A percentile compares a stretch with the other conserved stretches of the same genome.
Evolutionary conservation across 1,284 basidiomycete genomes (phyloP).

Genomic region (Ustilago trichophora): DNA sequence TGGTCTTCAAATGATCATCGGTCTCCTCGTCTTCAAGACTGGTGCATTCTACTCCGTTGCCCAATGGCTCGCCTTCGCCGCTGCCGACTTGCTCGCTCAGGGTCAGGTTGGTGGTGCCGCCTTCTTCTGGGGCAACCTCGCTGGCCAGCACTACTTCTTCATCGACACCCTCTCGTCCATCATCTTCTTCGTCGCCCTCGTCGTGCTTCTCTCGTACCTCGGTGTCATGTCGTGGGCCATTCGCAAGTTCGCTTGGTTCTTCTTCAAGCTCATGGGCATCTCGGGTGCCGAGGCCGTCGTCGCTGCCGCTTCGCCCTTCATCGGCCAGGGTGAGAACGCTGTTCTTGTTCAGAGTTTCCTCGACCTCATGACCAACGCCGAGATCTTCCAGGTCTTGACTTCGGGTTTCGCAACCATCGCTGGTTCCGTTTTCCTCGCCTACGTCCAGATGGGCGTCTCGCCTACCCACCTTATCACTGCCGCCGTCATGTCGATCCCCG

Average conservation of each 20-base stretch:
- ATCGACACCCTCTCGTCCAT: conserved; percentile 72
- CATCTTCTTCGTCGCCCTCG: conserved; percentile 73
- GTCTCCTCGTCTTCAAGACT: conserved; percentile 62
- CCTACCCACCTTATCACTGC: conserved; percentile 83
- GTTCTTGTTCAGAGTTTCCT: conserved; percentile 75
- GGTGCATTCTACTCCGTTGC: conserved; percentile 56
- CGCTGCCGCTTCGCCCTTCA: conserved; percentile 87
- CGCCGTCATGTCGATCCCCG: conserved; percentile 92
- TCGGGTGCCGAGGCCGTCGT: conserved; percentile 88
- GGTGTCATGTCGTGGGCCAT: conserved; percentile 59
- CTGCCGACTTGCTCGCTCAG: conserved; percentile 56
- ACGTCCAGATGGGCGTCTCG: conserved; percentile 82
- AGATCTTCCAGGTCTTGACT: conserved; percentile 87
- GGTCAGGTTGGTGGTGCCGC: conserved; percentile 55
- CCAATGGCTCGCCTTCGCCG: conserved; percentile 57
- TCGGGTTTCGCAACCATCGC: conserved; percentile 86
- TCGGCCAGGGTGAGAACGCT: conserved; percentile 71
- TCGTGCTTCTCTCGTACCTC: conserved; percentile 71
- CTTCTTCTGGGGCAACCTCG: conserved; percentile 57
- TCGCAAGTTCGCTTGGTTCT: conserved; percentile 79
- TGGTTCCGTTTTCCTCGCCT: conserved; percentile 85
- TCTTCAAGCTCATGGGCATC: conserved; percentile 80
- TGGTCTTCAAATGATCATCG: conserved; percentile 61
- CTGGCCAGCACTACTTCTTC: conserved; percentile 56
- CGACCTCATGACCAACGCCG: conserved; percentile 85